Base-by-base conservation (phyloP, 2,329 filamentous ascomycete species). In the Botrytis squamosa region DNA sequence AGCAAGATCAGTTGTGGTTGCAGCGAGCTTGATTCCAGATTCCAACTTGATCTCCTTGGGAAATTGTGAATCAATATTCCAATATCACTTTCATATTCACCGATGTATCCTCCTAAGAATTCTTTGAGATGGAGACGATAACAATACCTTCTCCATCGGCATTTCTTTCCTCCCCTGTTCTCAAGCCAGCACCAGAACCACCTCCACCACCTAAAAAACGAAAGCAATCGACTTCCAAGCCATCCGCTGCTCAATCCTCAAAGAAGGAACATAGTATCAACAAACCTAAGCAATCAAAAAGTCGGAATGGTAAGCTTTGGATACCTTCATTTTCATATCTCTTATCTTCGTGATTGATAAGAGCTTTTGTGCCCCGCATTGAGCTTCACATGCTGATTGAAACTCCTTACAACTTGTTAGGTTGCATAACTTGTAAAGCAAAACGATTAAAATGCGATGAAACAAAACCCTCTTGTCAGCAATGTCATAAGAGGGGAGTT, bases 381-480 rank as follows among this genome's bases (percentile, higher is more conserved):
- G 73, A 73, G 52, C 62, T 57, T 66, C 64, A 59, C 67, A 70
- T 44, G 63, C 72, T 74, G 64, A 76, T 73, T 68, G 67, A 63
- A 72, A 76, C 68, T 75, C 14, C 74, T 64, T 73, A 75, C 74
- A 78, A 55, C 65, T 70, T 59, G 44, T 33, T 80, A 93, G 91
- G 91, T 77, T 93, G 91, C 82, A 86, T 90, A 77, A 93, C 91
- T 72, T 93, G 91, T 84, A 93, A 93, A 83, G 86, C 88, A 75
- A 93, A 93, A 82, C 85, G 91, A 74, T 83, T 93, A 71, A 93
- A 93, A 83, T 93, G 91, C 82, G 91, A 92, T 81, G 91, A 93
- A 83, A 88, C 87, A 64, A 92, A 93, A 77, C 91, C 91, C 0
- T 86, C 85, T 36, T 92, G 91, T 78, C 84, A 88, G 74, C 90